Evolutionary conservation across 768 basidiomycete genomes (phyloP).

Genomic region (Serendipita vermifera): DNA sequence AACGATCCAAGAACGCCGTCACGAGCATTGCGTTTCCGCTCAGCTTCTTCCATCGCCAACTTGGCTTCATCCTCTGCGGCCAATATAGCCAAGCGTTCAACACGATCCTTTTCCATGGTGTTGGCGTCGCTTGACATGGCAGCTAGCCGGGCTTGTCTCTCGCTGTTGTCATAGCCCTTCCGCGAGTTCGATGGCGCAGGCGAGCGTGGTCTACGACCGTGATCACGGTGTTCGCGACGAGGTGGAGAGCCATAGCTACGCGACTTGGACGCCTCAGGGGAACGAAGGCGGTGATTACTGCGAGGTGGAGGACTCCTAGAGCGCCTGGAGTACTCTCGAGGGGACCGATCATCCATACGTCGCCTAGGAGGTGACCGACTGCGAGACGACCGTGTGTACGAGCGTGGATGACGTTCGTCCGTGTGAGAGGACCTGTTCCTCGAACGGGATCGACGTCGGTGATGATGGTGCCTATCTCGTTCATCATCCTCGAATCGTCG

Average conservation of each 20-base stretch:
- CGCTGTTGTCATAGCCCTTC: conserved; percentile 30
- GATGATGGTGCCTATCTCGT: conserved; percentile 25
- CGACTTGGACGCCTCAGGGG: conserved; percentile 22
- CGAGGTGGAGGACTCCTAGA: conserved; percentile 20
- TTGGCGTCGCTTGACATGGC: conserved; percentile 73
- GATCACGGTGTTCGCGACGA: conserved; percentile 20
- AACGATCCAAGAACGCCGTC: neutral
- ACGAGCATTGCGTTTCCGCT: conserved; percentile 2
- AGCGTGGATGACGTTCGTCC: conserved; percentile 34
- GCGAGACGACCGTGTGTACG: conserved; percentile 25
- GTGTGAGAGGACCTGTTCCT: conserved; percentile 35
- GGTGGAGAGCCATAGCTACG: conserved; percentile 9
- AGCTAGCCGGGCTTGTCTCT: conserved; percentile 74
- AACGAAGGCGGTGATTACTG: conserved; percentile 19
- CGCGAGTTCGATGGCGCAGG: conserved; percentile 27
- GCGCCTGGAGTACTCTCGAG: neutral
- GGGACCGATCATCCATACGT: neutral
- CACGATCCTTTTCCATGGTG: conserved; percentile 52
- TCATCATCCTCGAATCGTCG: conserved; percentile 21
- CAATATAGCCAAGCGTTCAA: conserved; percentile 52
- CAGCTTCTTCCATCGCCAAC: neutral
- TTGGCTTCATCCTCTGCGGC: neutral
- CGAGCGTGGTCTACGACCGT: conserved; percentile 33
- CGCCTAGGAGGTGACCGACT: neutral
- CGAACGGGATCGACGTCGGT: conserved; percentile 20